Evolutionary conservation across 2,329 filamentous ascomycete genomes (phyloP).

Genomic region (Pyricularia pennisetigena): DNA sequence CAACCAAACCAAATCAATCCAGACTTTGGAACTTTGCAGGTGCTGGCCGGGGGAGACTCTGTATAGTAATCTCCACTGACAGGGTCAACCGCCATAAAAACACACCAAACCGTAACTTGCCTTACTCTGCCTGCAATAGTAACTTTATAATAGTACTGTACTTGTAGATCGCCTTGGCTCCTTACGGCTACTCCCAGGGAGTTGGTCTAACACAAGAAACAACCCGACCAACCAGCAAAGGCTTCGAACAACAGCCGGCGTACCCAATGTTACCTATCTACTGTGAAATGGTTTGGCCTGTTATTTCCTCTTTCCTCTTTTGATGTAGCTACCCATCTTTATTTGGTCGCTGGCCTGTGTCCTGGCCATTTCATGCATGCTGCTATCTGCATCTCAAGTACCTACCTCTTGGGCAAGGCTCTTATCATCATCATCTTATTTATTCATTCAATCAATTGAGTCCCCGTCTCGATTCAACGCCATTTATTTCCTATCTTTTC

Average conservation of each 20-base stretch:
- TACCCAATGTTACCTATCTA: not conserved
- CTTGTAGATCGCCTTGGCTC: not conserved
- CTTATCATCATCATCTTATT: not conserved
- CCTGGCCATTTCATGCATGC: not conserved
- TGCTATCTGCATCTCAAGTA: not conserved
- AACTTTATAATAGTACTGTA: not conserved
- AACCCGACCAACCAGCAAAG: not conserved
- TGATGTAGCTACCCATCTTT: not conserved
- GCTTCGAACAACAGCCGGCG: not conserved
- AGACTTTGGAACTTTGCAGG: not conserved
- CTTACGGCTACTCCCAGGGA: not conserved
- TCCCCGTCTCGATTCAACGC: not conserved
- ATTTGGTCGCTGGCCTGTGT: not conserved
- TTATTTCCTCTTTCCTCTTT: not conserved
- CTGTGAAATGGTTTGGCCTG: not conserved
- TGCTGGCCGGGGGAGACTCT: not conserved
- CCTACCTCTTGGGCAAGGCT: not conserved
- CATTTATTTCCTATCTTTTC: not conserved
- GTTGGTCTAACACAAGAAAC: not conserved
- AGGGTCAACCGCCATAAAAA: not conserved
- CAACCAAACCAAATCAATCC: not conserved
- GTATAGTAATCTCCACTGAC: not conserved
- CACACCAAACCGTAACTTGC: not conserved
- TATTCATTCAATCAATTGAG: not conserved
- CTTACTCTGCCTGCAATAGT: not conserved